A percentile compares a stretch with the other conserved stretches of the same genome.
Conservation (phyloP, 1,284 basidiomycete genomes). For the Ganoderma resinaceum region DNA sequence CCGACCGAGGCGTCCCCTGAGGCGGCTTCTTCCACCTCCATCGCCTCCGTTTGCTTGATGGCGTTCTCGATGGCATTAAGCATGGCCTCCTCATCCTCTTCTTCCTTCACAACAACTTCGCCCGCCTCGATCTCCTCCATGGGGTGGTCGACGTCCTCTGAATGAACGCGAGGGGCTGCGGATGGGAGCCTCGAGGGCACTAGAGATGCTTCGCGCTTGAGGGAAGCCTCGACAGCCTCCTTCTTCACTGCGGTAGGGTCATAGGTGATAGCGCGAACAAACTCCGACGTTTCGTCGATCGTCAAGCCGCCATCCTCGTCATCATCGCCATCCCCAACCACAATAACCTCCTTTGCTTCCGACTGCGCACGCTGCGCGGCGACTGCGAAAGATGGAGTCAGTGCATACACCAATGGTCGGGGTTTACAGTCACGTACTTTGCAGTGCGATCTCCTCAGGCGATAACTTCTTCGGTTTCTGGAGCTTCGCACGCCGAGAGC, state of each 20-base stretch:
- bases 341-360: conserved; percentile 57
- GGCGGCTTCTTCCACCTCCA: conserved; percentile 49
- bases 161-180: conserved; percentile 8
- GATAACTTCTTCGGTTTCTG: conserved; percentile 81
- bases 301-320: conserved; percentile 71
- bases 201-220: conserved; percentile 42
- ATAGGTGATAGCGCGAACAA: conserved; percentile 88
- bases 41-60: conserved; percentile 65
- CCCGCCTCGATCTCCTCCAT: conserved; percentile 79
- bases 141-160: conserved; percentile 51
- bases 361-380: conserved; percentile 66
- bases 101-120: conserved; percentile 78
- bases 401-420: conserved; percentile 4
- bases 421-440: conserved; percentile 60
- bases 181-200: conserved; percentile 48
- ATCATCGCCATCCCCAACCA: conserved; percentile 64
- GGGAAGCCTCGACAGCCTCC: conserved; percentile 45
- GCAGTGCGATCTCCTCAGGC: conserved; percentile 86
- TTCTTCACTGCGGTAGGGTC: conserved; percentile 59
- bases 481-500: conserved; percentile 83
- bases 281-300: conserved; percentile 98
- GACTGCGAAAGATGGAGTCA: conserved; percentile 52
- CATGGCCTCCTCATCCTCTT: conserved; percentile 75
- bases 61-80: conserved; percentile 75
- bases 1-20: conserved; percentile 49